phyloP scores from a whole-genome alignment of 2,329 filamentous ascomycete genomes.

The Fusarium caatingaense region DNA sequence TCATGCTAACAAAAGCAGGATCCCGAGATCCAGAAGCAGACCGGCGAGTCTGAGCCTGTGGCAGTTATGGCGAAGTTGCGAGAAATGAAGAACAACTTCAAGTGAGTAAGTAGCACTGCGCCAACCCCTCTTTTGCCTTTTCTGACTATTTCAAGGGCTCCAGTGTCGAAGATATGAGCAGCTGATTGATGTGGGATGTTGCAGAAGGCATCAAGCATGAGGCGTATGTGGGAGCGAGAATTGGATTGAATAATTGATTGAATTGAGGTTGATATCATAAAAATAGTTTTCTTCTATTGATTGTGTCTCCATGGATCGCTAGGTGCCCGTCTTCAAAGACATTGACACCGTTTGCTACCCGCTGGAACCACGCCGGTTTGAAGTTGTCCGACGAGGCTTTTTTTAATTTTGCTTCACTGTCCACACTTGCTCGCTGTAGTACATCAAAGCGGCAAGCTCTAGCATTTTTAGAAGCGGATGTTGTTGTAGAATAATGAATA shows the following conservation, averaged over 20 bases:
- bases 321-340: constrained; percentile 46
- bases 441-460: constrained; percentile 71
- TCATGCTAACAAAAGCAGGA: constrained; percentile 64
- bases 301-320: constrained; percentile 54
- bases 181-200: no score
- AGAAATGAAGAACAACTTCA: constrained; percentile 88
- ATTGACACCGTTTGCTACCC: constrained; percentile 47
- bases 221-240: not conserved
- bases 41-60: constrained; percentile 81
- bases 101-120: constrained; percentile 60
- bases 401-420: constrained; percentile 74
- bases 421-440: constrained; percentile 73
- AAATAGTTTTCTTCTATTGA: not conserved
- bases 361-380: constrained; percentile 45
- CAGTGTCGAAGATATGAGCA: constrained; percentile 49
- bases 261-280: constrained; percentile 10
- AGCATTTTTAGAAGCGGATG: constrained; percentile 70
- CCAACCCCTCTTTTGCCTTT: not conserved
- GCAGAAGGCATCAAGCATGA: not conserved
- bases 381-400: constrained; percentile 43
- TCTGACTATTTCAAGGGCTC: constrained; percentile 29
- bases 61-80: constrained; percentile 87
- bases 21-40: constrained; percentile 83
- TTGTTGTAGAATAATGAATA: not conserved
- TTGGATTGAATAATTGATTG: constrained; percentile 8